These are phyloP conservation scores for Pinus tabuliformis DNA, from an alignment of 75 land plant genomes.

Conservation along the genomic window DNA sequence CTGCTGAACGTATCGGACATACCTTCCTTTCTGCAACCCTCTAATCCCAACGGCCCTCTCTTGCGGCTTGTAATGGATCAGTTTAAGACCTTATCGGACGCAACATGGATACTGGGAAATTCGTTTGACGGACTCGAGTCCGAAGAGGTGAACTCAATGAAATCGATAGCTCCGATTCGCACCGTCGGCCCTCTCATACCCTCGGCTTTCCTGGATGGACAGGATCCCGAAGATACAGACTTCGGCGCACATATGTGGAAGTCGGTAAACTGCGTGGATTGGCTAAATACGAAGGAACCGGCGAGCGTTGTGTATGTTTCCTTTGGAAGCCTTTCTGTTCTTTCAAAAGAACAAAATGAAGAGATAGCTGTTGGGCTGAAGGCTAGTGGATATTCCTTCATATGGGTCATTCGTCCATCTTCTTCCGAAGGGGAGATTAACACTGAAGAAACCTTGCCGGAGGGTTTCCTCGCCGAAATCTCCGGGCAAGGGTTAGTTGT, in stretches of 20 bases:
- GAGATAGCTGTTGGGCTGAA: conserved; percentile 63
- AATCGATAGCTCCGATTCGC: conserved; percentile 11
- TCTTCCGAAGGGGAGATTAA: background rate
- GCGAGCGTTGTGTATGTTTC: conserved; percentile 40
- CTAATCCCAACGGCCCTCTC: conserved; percentile 20
- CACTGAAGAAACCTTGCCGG: conserved; percentile 13
- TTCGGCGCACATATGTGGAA: conserved; percentile 17
- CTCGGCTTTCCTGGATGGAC: background rate
- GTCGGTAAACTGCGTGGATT: conserved; percentile 13
- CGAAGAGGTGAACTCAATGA: conserved; percentile 28
- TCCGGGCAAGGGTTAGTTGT: conserved; percentile 22
- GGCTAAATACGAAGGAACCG: conserved; percentile 35
- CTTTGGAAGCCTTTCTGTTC: conserved; percentile 56
- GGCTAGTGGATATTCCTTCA: conserved; percentile 39
- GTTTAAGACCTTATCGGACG: conserved; percentile 21
- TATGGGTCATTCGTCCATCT: conserved; percentile 57
- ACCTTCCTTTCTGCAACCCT: conserved; percentile 29
- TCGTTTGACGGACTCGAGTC: conserved; percentile 56
- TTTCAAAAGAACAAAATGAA: conserved; percentile 40
- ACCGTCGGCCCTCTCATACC: conserved; percentile 59
- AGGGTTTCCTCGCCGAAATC: conserved; percentile 15
- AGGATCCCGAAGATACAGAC: too few species aligned
- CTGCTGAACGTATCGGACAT: conserved; percentile 40
- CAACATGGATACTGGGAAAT: conserved; percentile 46
- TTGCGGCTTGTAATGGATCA: conserved; percentile 15